phyloP scores from a whole-genome alignment of 192 early-diverging fungal genomes.

The Linderina pennispora region DNA sequence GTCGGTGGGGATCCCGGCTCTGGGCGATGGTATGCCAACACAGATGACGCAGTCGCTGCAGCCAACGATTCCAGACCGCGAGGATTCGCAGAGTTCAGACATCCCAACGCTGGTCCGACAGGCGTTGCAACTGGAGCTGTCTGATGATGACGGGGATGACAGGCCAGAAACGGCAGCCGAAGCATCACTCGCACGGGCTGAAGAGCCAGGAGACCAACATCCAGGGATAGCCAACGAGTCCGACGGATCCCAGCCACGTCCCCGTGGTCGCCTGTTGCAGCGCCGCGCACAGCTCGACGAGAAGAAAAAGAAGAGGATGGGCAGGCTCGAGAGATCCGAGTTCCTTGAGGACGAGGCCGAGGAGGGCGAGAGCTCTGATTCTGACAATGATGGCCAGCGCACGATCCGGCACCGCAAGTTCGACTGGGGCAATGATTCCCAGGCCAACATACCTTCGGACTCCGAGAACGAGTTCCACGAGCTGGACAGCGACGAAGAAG shows the following conservation, averaged over 20 bases:
- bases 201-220: too few relatives aligned
- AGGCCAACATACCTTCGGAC: conserved; percentile 5
- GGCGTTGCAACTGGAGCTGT: too few relatives aligned
- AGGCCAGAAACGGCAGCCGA: too few relatives aligned
- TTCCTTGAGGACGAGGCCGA: conserved; percentile 48
- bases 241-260: neutral
- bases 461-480: conserved; percentile 19
- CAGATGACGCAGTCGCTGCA: conserved; percentile 19
- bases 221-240: neutral
- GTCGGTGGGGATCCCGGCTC: too few relatives aligned
- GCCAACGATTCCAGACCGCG: too few relatives aligned
- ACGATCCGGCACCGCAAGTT: conserved; percentile 15
- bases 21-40: conserved; percentile 1
- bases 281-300: neutral
- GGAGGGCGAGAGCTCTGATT: conserved; percentile 36
- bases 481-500: conserved; percentile 38
- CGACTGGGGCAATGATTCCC: conserved; percentile 18
- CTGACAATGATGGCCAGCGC: conserved; percentile 9
- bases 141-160: conserved; percentile 1
- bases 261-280: conserved; percentile 3
- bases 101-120: too few relatives aligned
- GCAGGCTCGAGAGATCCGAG: conserved; percentile 16
- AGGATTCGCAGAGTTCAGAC: too few relatives aligned
- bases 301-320: conserved; percentile 1
- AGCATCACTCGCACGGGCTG: too few relatives aligned